Evolutionary conservation across 1,284 basidiomycete species (phyloP), one percentile per base, ranked within the genome.

Genomic region (Ganoderma sinense): DNA sequence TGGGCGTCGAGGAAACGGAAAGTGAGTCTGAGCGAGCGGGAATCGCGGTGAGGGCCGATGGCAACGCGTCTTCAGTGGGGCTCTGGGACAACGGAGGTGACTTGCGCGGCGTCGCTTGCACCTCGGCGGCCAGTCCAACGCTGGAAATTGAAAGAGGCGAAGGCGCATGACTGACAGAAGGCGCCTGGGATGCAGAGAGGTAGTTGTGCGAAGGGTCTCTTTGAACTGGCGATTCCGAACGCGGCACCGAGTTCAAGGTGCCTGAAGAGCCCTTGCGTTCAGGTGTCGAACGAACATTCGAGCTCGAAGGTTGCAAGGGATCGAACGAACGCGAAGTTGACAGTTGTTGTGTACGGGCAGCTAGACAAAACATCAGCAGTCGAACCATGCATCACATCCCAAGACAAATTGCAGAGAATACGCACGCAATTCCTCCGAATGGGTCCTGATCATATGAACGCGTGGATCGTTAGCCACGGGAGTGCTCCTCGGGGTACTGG

Each of bases 381-480:
- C 11, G n/a, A 1, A 45, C 11, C 18, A 23, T 11, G 55, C 45
- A 56, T 20, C 40, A 40, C 62, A 61, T 39, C 14, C 40, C 40
- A 55, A 36, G 41, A 23, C n/a, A 39, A 40, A 58, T 29, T 18
- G 61, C 62, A 70, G 69, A 64, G 1, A 71, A 63, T 64, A 83
- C 87, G 71, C 71, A 92, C 91, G 80, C 74, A 82, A 81, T 51
- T 90, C 86, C 69, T 91, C 90, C 60, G 87, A 88, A 43, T 84
- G 78, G 66, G 86, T 83, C 69, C 85, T 82, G 39, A 75, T 69
- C 69, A 82, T 70, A 43, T 76, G 69, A 31, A 78, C 75, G 67
- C 81, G 82, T 39, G 80, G 78, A 71, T 84, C 77, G 23, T 26
- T 61, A 20, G 74, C 55, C 41, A 69, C 40, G 45, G 64, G 69